phyloP scores from a whole-genome alignment of 805 yeast species.

The Wickerhamiella slavikovae region DNA sequence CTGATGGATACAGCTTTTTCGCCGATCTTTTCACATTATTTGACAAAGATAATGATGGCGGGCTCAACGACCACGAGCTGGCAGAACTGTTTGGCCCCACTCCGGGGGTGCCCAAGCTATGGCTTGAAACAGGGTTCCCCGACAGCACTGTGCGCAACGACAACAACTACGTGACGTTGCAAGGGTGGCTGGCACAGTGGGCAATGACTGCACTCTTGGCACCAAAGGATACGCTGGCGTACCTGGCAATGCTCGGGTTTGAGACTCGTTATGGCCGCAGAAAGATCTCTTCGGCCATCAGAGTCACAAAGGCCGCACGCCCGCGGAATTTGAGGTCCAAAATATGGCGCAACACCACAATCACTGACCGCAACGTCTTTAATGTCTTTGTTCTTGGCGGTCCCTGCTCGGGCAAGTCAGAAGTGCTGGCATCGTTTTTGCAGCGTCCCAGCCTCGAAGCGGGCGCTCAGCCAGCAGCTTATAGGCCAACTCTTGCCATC shows the following conservation, averaged over 20 bases:
- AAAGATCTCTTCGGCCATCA: slow-evolving; percentile 31
- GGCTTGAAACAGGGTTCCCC: slow-evolving; percentile 80
- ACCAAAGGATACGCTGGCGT: slow-evolving; percentile 64
- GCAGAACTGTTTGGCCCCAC: slow-evolving; percentile 59
- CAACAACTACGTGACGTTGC: slow-evolving; percentile 72
- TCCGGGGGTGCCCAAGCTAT: slow-evolving; percentile 74
- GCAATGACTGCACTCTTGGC: slow-evolving; percentile 84
- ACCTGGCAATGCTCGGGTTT: slow-evolving; percentile 77
- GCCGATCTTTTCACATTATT: slow-evolving; percentile 76
- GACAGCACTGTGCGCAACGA: slow-evolving; percentile 75
- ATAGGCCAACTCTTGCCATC: slow-evolving; percentile 69
- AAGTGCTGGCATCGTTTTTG: slow-evolving; percentile 63
- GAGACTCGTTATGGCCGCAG: slow-evolving; percentile 22
- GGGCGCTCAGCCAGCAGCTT: too few species aligned
- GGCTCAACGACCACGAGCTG: slow-evolving; percentile 58
- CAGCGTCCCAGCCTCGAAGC: slow-evolving; percentile 46
- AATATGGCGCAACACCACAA: slow-evolving; percentile 42
- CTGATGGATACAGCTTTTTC: slow-evolving; percentile 75
- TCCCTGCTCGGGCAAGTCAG: slow-evolving; percentile 69
- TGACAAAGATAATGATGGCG: slow-evolving; percentile 95
- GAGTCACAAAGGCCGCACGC: slow-evolving; percentile 66
- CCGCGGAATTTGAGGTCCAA: slow-evolving; percentile 46
- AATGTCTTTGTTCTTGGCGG: slow-evolving; percentile 79
- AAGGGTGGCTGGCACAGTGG: slow-evolving; percentile 99
- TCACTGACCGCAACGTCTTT: slow-evolving; percentile 68